Evolutionary conservation across 2,329 filamentous ascomycete genomes (phyloP).

Genomic region (Paraphaeosphaeria minitans): DNA sequence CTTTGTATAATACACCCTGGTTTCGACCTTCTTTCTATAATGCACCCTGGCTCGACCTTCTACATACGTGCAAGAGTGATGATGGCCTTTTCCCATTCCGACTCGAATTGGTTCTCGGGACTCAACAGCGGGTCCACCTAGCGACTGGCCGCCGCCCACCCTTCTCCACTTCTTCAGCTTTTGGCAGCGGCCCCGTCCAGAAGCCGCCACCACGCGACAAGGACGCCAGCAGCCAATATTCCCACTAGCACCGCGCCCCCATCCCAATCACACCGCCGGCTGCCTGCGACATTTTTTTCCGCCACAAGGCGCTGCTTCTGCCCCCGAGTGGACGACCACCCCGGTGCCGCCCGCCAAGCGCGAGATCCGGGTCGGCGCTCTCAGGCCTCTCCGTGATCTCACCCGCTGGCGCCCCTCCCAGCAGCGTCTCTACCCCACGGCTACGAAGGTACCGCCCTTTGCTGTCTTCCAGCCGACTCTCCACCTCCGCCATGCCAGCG

Average conservation of each 20-base stretch:
- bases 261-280: background rate
- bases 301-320: background rate
- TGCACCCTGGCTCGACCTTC: background rate
- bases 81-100: background rate
- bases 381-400: slow-evolving; percentile 3
- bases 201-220: background rate
- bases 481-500: slow-evolving; percentile 45
- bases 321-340: background rate
- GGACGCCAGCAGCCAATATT: background rate
- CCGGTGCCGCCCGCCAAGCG: slow-evolving; percentile 3
- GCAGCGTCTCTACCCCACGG: slow-evolving; percentile 13
- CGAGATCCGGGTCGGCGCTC: slow-evolving; percentile 1
- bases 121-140: background rate
- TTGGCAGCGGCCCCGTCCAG: background rate
- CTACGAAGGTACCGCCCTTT: slow-evolving; percentile 9
- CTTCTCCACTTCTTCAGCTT: background rate
- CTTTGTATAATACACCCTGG: background rate
- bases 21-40: background rate
- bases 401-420: slow-evolving; percentile 18
- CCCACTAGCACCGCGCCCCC: background rate
- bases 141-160: background rate
- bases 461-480: slow-evolving; percentile 18
- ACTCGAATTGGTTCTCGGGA: background rate
- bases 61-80: background rate
- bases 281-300: background rate